phyloP scores from a whole-genome alignment of 345 rosid species.

The Boechera divaricarpa region DNA sequence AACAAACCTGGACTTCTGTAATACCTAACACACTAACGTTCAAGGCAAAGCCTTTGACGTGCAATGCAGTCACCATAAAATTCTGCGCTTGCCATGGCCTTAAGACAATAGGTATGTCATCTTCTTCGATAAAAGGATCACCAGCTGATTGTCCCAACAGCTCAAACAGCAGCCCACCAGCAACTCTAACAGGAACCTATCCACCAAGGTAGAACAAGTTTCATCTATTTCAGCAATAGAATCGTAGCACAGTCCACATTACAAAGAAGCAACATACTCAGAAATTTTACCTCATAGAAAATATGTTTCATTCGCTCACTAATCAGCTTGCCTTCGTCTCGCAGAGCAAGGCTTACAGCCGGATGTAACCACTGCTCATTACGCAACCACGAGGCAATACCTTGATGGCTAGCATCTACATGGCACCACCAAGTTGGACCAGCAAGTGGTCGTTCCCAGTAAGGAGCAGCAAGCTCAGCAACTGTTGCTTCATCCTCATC shows the following conservation, averaged over 20 bases:
- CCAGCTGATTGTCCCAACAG: too few relatives aligned
- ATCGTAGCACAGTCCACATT: background rate
- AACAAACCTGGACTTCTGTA: conserved; percentile 51
- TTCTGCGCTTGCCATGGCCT: too few relatives aligned
- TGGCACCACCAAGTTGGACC: conserved; percentile 84
- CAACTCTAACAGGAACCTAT: too few relatives aligned
- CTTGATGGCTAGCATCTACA: conserved; percentile 55
- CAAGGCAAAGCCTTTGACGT: too few relatives aligned
- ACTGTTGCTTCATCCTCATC: conserved; percentile 53
- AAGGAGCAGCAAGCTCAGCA: conserved; percentile 64
- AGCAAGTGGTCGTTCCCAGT: conserved; percentile 56
- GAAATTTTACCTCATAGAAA: conserved; percentile 57
- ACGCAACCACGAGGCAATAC: conserved; percentile 54
- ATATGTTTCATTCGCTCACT: conserved; percentile 74
- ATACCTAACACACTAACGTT: too few relatives aligned
- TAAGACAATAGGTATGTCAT: too few relatives aligned
- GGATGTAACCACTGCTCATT: conserved; percentile 68
- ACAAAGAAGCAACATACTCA: conserved; percentile 2
- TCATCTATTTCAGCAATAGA: background rate
- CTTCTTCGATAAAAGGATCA: too few relatives aligned
- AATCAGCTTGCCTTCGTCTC: conserved; percentile 61
- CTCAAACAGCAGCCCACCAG: too few relatives aligned
- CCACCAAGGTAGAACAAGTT: too few relatives aligned
- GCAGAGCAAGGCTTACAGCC: conserved; percentile 57
- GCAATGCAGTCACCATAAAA: too few relatives aligned